These are phyloP conservation scores for Babesia sp. DNA, from an alignment of 169 alveolate species.

Conservation along the genomic window DNA sequence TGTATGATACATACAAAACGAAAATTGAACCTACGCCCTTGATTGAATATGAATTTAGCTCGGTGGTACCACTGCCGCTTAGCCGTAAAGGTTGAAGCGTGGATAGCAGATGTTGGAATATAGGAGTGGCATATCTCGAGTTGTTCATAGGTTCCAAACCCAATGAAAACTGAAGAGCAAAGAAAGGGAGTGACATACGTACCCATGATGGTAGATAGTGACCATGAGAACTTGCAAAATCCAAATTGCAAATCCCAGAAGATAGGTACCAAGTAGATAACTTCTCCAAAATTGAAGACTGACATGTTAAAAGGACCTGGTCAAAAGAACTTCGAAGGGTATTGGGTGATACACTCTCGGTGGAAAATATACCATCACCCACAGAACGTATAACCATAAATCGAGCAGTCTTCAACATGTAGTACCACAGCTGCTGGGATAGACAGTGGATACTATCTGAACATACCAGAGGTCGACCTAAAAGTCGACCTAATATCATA, in stretches of 20 bases:
- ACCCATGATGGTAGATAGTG: conserved; percentile 42
- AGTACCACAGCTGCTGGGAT: conserved; percentile 42
- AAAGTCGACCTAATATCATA: neutral
- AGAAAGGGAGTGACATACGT: conserved; percentile 58
- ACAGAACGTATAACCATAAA: conserved; percentile 27
- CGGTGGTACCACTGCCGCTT: conserved; percentile 4
- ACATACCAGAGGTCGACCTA: neutral
- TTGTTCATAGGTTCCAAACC: conserved; percentile 61
- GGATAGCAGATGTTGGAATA: conserved; percentile 40
- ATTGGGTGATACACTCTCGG: neutral
- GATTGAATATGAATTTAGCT: neutral
- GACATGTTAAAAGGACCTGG: neutral
- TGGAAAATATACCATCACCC: conserved; percentile 1
- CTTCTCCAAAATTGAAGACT: conserved; percentile 41
- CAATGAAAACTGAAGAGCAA: conserved; percentile 41
- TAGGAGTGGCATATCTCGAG: conserved; percentile 49
- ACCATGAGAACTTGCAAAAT: conserved; percentile 11
- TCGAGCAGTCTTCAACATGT: conserved; percentile 20
- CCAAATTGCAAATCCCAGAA: conserved; percentile 43
- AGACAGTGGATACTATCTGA: conserved; percentile 16
- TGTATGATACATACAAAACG: conserved; percentile 35
- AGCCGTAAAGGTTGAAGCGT: conserved; percentile 50
- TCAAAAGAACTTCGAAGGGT: conserved; percentile 5
- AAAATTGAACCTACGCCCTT: conserved; percentile 19
- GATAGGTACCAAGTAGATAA: conserved; percentile 57